These are phyloP conservation scores for Penicillium cosmopolitanum DNA, from an alignment of 495 filamentous ascomycete species.

Conservation along the genomic window DNA sequence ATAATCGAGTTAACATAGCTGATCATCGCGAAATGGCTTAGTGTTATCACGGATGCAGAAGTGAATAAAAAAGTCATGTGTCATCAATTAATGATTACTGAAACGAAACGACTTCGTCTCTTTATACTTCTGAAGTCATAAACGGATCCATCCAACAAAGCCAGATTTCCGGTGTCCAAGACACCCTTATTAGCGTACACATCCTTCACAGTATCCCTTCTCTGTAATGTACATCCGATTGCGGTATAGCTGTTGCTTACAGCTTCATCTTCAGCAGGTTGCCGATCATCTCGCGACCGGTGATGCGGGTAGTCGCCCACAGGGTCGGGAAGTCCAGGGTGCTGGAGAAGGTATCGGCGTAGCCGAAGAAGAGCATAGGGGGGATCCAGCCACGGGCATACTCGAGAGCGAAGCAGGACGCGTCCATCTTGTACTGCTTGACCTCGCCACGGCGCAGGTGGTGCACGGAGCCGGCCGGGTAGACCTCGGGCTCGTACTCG, in stretches of 20 bases:
- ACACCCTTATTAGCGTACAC: not conserved
- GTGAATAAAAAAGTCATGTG: not conserved
- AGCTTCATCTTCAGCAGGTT: conserved; percentile 76
- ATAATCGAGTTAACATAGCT: too few species aligned
- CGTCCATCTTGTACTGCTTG: conserved; percentile 86
- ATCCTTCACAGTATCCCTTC: conserved; percentile 4
- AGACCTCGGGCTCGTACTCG: conserved; percentile 70
- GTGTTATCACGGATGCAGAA: not conserved
- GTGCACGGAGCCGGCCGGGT: conserved; percentile 75
- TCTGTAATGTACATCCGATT: conserved; percentile 5
- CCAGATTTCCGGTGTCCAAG: not conserved
- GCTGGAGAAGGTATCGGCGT: conserved; percentile 74
- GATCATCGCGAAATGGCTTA: not conserved
- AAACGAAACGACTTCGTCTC: not conserved
- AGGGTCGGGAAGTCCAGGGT: conserved; percentile 79
- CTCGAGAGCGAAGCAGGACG: conserved; percentile 82
- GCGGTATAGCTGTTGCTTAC: conserved; percentile 37
- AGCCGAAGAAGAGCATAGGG: conserved; percentile 86
- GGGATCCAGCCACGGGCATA: conserved; percentile 91
- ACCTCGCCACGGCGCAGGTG: conserved; percentile 73
- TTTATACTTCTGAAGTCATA: not conserved
- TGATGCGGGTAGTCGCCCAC: conserved; percentile 73
- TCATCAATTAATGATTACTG: conserved; percentile 4
- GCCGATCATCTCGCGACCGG: conserved; percentile 69
- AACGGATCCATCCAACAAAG: not conserved